Evolutionary conservation across 2,329 filamentous ascomycete species (phyloP), one percentile per base, ranked within the genome.

Genomic region (Lachnum nothofagi): DNA sequence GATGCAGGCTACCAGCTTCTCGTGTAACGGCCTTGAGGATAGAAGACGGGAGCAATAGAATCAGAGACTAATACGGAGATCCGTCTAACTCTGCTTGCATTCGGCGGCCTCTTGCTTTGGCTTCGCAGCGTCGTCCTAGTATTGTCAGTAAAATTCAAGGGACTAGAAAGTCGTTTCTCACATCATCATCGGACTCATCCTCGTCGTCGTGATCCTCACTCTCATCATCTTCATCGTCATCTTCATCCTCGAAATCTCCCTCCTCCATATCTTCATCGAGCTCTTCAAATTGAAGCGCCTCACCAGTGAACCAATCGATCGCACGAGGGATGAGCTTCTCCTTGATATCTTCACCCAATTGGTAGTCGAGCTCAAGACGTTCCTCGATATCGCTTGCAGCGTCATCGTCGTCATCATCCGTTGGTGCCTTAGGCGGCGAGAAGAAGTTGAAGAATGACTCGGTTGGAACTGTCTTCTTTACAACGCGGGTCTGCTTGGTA

Each of bases 261-360:
- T 85, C 86, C 48, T 91, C 86, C 56, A 90, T 76, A 54, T 91
- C 90, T 46, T 95, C 81, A 33, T 91, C 86, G 53, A 95, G 72
- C 69, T 96, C 91, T 77, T 98, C 93, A 63, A 89, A 98, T 62
- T 93, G 91, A 56, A 98, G 83, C 60, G 93, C 93, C 74, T 98
- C 93, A 50, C 93, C 93, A 45, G 93, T 98, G 71, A 98, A 98
- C 93, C 93, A 98, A 73, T 98, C 93, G 63, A 98, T 93, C 49
- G 94, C 93, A 61, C 91, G 90, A 57, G 93, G 93, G 61, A 98
- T 98, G 58, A 98, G 80, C 77, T 98, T 98, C 80, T 98, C 93
- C 77, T 98, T 98, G 75, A 98, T 96, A 67, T 98, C 93, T 76
- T 98, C 93, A 59, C 93, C 93, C 38, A 98, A 83, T 74, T 97